These are phyloP conservation scores for Cordyceps javanica DNA, from an alignment of 2,329 filamentous ascomycete genomes.

Conservation along the genomic window DNA sequence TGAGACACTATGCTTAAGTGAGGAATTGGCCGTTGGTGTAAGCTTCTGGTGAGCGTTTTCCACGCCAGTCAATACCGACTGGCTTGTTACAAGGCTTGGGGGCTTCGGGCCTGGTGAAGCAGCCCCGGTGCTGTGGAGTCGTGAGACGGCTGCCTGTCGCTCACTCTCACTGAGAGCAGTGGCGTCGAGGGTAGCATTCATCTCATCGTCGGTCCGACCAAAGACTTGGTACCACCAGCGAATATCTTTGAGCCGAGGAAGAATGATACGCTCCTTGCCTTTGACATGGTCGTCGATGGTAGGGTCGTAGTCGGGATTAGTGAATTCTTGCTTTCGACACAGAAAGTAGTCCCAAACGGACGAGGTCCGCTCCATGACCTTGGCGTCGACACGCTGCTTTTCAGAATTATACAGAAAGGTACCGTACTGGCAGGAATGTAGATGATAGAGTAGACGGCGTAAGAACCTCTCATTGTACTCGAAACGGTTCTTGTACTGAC, in stretches of 20 bases:
- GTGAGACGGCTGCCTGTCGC: slow-evolving; percentile 30
- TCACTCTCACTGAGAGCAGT: slow-evolving; percentile 45
- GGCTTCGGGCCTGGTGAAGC: slow-evolving; percentile 30
- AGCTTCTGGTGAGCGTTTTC: slow-evolving; percentile 51
- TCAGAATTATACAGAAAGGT: slow-evolving; percentile 96
- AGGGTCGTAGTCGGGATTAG: slow-evolving; percentile 71
- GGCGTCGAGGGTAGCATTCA: slow-evolving; percentile 67
- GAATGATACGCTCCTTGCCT: slow-evolving; percentile 75
- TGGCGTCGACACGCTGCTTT: slow-evolving; percentile 70
- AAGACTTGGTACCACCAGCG: slow-evolving; percentile 93
- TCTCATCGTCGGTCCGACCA: slow-evolving; percentile 80
- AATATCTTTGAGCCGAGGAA: slow-evolving; percentile 71
- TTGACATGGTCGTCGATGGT: slow-evolving; percentile 71
- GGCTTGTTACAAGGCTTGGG: slow-evolving; percentile 32
- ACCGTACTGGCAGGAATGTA: slow-evolving; percentile 94
- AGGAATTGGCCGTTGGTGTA: slow-evolving; percentile 33
- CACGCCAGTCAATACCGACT: slow-evolving; percentile 52
- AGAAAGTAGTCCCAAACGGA: slow-evolving; percentile 98
- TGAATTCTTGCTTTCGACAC: slow-evolving; percentile 70
- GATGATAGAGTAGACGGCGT: slow-evolving; percentile 80
- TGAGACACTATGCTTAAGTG: slow-evolving; percentile 39
- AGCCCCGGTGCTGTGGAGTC: slow-evolving; percentile 25
- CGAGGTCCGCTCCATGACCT: slow-evolving; percentile 63
- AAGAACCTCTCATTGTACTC: slow-evolving; percentile 96
- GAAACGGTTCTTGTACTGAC: slow-evolving; percentile 82